phyloP scores from a whole-genome alignment of 345 rosid species.

The Brassica juncea region DNA sequence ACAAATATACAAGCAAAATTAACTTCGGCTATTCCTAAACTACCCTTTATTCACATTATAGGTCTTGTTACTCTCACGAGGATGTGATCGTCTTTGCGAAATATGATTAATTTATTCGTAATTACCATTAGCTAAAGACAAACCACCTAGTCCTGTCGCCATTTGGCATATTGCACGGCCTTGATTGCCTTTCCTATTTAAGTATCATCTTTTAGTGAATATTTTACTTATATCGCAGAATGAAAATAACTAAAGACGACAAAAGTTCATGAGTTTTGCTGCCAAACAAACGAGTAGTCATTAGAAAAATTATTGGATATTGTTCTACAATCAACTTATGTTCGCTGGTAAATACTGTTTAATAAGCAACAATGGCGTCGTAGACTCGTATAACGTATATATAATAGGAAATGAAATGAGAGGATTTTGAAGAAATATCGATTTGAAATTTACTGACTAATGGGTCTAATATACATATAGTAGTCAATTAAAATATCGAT shows the following conservation, averaged over 20 bases:
- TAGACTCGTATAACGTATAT: background rate
- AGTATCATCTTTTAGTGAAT: background rate
- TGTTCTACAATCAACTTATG: constrained; percentile 4
- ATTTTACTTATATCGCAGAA: background rate
- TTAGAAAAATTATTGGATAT: constrained; percentile 11
- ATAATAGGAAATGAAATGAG: constrained; percentile 10
- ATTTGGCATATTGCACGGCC: background rate
- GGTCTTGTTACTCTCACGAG: background rate
- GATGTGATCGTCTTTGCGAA: constrained; percentile 12
- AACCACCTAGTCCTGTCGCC: background rate
- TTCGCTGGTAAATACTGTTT: constrained; percentile 10
- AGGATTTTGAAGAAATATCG: constrained; percentile 18
- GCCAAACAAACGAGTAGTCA: background rate
- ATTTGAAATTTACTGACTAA: constrained; percentile 26
- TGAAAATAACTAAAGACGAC: background rate
- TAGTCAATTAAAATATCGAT: constrained; percentile 17
- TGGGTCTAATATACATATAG: background rate
- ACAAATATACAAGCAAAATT: background rate
- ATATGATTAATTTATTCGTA: background rate
- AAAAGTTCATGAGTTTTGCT: constrained; percentile 10
- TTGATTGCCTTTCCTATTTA: background rate
- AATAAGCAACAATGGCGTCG: background rate
- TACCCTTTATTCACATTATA: constrained; percentile 13
- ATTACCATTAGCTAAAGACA: background rate
- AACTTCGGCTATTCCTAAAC: background rate